These are phyloP conservation scores for Fusarium dimerum DNA, from an alignment of 2,329 filamentous ascomycete genomes.

Conservation along the genomic window DNA sequence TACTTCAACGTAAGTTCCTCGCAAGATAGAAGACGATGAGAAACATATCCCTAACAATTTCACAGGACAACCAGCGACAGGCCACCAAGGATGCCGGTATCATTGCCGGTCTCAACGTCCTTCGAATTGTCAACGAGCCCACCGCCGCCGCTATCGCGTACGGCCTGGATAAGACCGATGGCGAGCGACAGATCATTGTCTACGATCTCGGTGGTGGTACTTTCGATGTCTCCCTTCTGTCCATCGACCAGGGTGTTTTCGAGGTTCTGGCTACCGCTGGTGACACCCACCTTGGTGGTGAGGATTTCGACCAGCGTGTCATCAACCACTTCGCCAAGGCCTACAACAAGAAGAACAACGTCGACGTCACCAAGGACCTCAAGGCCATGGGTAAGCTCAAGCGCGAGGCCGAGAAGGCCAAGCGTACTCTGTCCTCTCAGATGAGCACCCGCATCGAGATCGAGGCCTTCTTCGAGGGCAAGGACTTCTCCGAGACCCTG, in stretches of 20 bases:
- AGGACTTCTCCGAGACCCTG: constrained; percentile 97
- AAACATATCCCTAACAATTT: constrained; percentile 22
- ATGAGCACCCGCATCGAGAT: constrained; percentile 95
- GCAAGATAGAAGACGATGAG: too few relatives aligned
- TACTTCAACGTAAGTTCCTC: constrained; percentile 77
- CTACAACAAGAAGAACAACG: constrained; percentile 97
- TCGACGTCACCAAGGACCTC: constrained; percentile 89
- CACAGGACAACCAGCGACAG: constrained; percentile 84
- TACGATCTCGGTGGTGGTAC: constrained; percentile 95
- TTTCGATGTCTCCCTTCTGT: constrained; percentile 91
- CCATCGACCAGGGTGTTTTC: constrained; percentile 89
- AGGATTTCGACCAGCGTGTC: constrained; percentile 97
- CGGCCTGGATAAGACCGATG: constrained; percentile 83
- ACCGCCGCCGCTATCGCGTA: constrained; percentile 95
- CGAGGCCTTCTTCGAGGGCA: constrained; percentile 93
- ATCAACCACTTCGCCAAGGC: constrained; percentile 95
- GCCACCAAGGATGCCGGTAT: constrained; percentile 93
- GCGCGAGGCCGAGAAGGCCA: constrained; percentile 99
- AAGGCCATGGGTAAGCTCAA: constrained; percentile 99
- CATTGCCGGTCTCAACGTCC: constrained; percentile 91
- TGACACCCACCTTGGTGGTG: constrained; percentile 97
- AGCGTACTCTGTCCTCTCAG: constrained; percentile 94
- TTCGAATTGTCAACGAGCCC: constrained; percentile 95
- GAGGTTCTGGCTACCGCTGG: constrained; percentile 92
- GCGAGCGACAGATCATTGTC: constrained; percentile 86